A percentile compares a stretch with the other conserved stretches of the same genome.
Conservation (phyloP, 2,329 filamentous ascomycete genomes). For the Nemania sp. region DNA sequence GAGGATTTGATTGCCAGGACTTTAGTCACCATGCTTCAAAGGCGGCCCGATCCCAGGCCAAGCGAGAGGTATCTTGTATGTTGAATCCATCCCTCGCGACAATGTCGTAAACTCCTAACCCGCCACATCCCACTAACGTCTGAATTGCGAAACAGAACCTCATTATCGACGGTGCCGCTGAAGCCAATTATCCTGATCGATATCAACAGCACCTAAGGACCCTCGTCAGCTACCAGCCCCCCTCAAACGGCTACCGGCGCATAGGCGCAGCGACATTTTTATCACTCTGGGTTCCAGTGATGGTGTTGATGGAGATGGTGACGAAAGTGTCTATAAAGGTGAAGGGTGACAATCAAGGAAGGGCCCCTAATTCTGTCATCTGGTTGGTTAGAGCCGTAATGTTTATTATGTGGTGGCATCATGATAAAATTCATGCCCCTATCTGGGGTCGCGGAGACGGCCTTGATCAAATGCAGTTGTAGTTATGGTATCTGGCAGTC, state of each 20-base stretch:
- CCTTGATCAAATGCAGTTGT: constrained; percentile 2
- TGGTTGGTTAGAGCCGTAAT: constrained; percentile 20
- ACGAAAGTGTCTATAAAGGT: constrained; percentile 14
- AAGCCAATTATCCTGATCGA: constrained; percentile 16
- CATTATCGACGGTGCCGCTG: constrained; percentile 17
- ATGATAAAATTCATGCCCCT: constrained; percentile 32
- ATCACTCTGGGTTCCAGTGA: constrained; percentile 27
- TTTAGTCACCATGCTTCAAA: constrained; percentile 17
- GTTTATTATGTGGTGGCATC: constrained; percentile 30
- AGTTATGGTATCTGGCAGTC: background rate
- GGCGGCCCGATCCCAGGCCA: constrained; percentile 14
- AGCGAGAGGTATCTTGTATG: constrained; percentile 32
- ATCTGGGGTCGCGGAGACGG: constrained; percentile 34
- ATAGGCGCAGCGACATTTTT: constrained; percentile 32
- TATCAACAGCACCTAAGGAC: constrained; percentile 24
- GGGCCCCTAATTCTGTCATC: constrained; percentile 21
- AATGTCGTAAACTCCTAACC: background rate
- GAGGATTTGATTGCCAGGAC: constrained; percentile 6
- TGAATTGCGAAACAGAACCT: constrained; percentile 13
- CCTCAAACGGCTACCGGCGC: background rate
- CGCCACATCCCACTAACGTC: background rate
- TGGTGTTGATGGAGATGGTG: constrained; percentile 27
- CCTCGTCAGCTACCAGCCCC: constrained; percentile 27
- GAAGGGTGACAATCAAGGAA: background rate
- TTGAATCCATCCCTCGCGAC: background rate